These are phyloP conservation scores for Cytospora mali DNA, from an alignment of 2,329 filamentous ascomycete genomes.

Conservation along the genomic window DNA sequence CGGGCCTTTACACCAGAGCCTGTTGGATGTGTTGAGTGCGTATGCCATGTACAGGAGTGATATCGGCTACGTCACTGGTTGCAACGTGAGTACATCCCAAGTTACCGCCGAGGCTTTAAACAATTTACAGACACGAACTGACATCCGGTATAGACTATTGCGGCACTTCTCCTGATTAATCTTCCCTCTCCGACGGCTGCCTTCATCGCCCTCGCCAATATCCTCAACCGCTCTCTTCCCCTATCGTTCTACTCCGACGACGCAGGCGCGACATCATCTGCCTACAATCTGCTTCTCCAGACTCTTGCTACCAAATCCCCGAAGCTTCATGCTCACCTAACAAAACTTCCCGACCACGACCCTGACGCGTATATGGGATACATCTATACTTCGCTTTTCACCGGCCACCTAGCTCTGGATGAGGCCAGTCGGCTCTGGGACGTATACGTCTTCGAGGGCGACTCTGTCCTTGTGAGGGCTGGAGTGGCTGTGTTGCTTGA, in stretches of 20 bases:
- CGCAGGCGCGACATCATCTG: slow-evolving; percentile 65
- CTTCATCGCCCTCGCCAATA: slow-evolving; percentile 74
- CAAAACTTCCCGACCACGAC: slow-evolving; percentile 48
- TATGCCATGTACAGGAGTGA: slow-evolving; percentile 83
- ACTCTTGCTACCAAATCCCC: slow-evolving; percentile 67
- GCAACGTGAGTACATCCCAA: slow-evolving; percentile 63
- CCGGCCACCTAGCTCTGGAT: slow-evolving; percentile 65
- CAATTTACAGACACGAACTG: slow-evolving; percentile 16
- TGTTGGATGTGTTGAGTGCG: slow-evolving; percentile 74
- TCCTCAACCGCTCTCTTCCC: slow-evolving; percentile 75
- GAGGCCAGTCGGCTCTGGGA: slow-evolving; percentile 77
- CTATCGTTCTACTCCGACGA: slow-evolving; percentile 77
- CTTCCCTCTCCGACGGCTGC: slow-evolving; percentile 63
- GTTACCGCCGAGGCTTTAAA: not conserved
- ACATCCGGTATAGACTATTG: slow-evolving; percentile 59
- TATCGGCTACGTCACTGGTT: slow-evolving; percentile 75
- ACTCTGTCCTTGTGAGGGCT: slow-evolving; percentile 69
- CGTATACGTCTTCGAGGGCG: slow-evolving; percentile 80
- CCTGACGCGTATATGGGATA: slow-evolving; percentile 59
- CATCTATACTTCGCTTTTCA: slow-evolving; percentile 68
- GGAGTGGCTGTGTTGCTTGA: slow-evolving; percentile 67
- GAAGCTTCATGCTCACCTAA: slow-evolving; percentile 66
- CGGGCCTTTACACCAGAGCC: slow-evolving; percentile 66
- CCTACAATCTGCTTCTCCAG: slow-evolving; percentile 69
- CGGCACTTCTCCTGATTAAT: slow-evolving; percentile 73